These are phyloP conservation scores for Rhodotorula sp. DNA, from an alignment of 1,284 basidiomycete genomes.

Conservation along the genomic window DNA sequence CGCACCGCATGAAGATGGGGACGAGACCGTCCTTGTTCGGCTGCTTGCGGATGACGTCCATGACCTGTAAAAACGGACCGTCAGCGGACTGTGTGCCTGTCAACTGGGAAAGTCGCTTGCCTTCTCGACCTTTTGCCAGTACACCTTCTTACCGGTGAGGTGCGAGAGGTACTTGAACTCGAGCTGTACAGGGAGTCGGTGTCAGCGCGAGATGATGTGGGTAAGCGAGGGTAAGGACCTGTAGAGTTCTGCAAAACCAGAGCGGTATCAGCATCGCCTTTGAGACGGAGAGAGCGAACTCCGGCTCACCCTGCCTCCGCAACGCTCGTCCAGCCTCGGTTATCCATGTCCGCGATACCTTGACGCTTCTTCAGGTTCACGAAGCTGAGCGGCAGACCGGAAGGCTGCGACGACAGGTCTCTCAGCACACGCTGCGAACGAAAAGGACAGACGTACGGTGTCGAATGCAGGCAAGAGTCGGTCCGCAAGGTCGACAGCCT, in stretches of 20 bases:
- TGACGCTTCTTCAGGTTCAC: conserved; percentile 69
- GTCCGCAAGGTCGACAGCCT: conserved; percentile 76
- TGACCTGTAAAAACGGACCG: conserved; percentile 57
- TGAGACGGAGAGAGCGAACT: neutral
- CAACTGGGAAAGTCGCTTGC: conserved; percentile 49
- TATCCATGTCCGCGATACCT: conserved; percentile 67
- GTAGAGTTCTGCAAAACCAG: conserved; percentile 18
- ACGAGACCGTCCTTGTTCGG: conserved; percentile 68
- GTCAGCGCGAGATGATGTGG: neutral
- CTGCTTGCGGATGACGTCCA: conserved; percentile 66
- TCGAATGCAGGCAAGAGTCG: conserved; percentile 82
- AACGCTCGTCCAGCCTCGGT: conserved; percentile 68
- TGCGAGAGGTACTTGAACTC: conserved; percentile 87
- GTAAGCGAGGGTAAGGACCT: neutral
- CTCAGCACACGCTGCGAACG: neutral
- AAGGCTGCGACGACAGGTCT: conserved; percentile 48
- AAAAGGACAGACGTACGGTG: conserved; percentile 50
- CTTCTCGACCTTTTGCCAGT: conserved; percentile 78
- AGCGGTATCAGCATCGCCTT: neutral
- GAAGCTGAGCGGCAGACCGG: conserved; percentile 75
- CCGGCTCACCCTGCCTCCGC: conserved; percentile 65
- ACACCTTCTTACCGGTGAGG: conserved; percentile 70
- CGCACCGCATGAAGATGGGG: conserved; percentile 79
- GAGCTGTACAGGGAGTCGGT: conserved; percentile 60
- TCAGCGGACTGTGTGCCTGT: rapidly evolving